Evolutionary conservation across 1,284 basidiomycete species (phyloP), one percentile per base, ranked within the genome.

Genomic region (Heterobasidion irregulare): DNA sequence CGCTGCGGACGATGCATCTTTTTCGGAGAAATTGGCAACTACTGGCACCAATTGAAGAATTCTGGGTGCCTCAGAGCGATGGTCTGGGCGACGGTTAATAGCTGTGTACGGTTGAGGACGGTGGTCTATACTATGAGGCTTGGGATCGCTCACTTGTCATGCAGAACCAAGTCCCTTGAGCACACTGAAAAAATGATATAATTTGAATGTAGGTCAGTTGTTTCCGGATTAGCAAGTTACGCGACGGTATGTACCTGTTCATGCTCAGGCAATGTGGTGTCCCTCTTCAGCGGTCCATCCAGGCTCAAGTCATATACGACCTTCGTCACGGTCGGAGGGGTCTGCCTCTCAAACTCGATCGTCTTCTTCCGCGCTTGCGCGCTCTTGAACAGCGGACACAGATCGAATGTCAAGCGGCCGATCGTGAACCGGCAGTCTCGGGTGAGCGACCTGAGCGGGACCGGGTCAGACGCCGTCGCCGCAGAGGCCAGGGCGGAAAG

Each of bases 41-140:
- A 77, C 66, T 6, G 76, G 73, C 13, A 78, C 63, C 33, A 72
- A 68, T 63, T 75, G 70, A 6, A 73, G 59, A 44, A 76, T 68
- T 38, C 71, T 66, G 8, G 66, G 49, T 10, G 70, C 70, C 56
- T 75, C 73, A 7, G 67, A 68, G 18, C 68, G 68, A 60, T 70
- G 68, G 13, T 64, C 60, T 16, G 71, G 72, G 6, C 70, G 67
- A 10, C 65, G 70, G 57, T 75, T 75, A n/a, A 59, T 59, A 38
- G 60, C 68, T 69, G 58, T 10, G 7, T 6, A 18, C 10, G 46
- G 34, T 36, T n/a, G 54, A 26, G 26, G 26, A 26, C 26, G 26
- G 26, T 26, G 26, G 26, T 26, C 26, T 26, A 26, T 26, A 26
- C 26, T 0, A 26, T 26, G 4, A 26, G 26, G 26, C 26, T 26